phyloP scores from a whole-genome alignment of 306 rosid species.

The Fagus sylvatica region DNA sequence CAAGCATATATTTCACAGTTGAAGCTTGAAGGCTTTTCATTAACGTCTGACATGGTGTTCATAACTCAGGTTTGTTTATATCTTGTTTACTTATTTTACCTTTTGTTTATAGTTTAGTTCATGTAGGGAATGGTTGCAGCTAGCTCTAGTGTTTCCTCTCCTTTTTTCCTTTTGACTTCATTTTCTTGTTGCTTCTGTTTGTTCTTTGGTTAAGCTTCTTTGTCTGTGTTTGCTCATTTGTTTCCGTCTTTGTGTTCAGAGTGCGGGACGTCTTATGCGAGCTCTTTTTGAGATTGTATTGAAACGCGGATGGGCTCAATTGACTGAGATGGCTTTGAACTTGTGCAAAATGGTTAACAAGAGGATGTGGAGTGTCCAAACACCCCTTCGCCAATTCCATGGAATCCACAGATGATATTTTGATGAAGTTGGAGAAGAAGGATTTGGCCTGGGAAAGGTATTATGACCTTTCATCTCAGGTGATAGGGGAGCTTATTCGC shows the following conservation, averaged over 20 bases:
- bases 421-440: conserved; percentile 86
- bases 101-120: neutral
- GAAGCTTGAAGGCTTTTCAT: conserved; percentile 91
- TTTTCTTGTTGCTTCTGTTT: neutral
- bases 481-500: conserved; percentile 86
- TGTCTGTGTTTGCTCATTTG: conserved; percentile 3
- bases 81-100: conserved; percentile 3
- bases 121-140: neutral
- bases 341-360: conserved; percentile 86
- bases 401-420: conserved; percentile 67
- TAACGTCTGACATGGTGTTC: conserved; percentile 95
- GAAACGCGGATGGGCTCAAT: conserved; percentile 95
- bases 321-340: conserved; percentile 90
- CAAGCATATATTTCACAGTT: conserved; percentile 91
- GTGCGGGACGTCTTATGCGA: conserved; percentile 96
- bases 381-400: conserved; percentile 86
- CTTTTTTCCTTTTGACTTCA: neutral
- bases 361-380: conserved; percentile 96
- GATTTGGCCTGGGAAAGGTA: conserved; percentile 97
- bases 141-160: neutral
- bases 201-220: conserved; percentile 20
- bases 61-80: conserved; percentile 78
- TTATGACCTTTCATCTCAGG: conserved; percentile 90
- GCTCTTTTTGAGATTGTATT: conserved; percentile 93
- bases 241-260: conserved; percentile 39